Evolutionary conservation across 257 asterid genomes (phyloP), one percentile per base, ranked within the genome.

Genomic region (Craterostigma plantagineum): DNA sequence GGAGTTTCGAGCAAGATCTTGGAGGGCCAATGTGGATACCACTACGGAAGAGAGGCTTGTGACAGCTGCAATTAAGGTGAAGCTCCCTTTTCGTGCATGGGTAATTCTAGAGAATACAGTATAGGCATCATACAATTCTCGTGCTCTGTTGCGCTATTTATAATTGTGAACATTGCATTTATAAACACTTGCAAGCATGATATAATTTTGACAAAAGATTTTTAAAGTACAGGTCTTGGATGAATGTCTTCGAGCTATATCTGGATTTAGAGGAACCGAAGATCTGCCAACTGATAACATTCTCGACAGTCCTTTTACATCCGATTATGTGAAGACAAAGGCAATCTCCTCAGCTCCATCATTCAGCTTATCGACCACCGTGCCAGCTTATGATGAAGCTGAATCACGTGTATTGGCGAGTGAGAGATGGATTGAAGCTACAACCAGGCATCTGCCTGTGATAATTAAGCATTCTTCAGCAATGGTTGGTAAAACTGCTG

Each of bases 251-350:
- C 97, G 97, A 59, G 97, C 97, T 38, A 68, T 79, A 42, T 78
- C 94, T 54, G 91, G 85, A 52, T 86, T 86, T 70, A 75, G 72
- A 67, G 97, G 97, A 59, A 78, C 91, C 49, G 97, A 86, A 64
- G 97, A 86, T 75, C 74, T 71, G 53, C 65, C 86, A 49, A 75
- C 70, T 64, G 94, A 86, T 64, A 81, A 71, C 43, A 60, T 67
- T 52, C 59, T 76, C 55, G 80, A 63, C 59, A 76, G 66, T 60
- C 94, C 97, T 42, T 86, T 86, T 65, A 79, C 78, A 42, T 76
- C 94, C 63, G 97, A 78, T 60, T 78, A 54, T 54, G 67, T 73
- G 46, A 81, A 72, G 63, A 65, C 65, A 46, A 86, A 81, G 70
- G 72, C 87, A 52, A 69, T 86, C 66, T 86, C 93, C 37, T 86